These are phyloP conservation scores for Zoysia pacifica DNA, from an alignment of 176 grass and related monocot species.

Conservation along the genomic window DNA sequence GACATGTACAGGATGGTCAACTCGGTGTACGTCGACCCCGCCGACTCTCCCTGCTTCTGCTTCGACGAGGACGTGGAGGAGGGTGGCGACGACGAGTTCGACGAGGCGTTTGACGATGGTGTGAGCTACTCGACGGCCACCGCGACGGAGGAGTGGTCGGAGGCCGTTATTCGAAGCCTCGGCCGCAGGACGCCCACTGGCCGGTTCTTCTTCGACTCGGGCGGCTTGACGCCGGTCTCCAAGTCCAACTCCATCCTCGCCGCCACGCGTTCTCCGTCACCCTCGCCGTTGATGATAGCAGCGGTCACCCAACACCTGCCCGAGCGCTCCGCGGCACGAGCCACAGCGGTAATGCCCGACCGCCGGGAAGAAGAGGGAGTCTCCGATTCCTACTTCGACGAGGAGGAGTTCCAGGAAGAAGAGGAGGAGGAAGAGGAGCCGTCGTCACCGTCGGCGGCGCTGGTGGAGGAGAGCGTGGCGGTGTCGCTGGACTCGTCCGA, in stretches of 20 bases:
- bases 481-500: slow-evolving; percentile 86
- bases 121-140: slow-evolving; percentile 26
- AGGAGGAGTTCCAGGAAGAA: neutral
- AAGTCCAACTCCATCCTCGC: slow-evolving; percentile 80
- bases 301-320: neutral
- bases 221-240: slow-evolving; percentile 42
- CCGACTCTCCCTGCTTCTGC: slow-evolving; percentile 8
- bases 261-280: slow-evolving; percentile 22
- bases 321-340: neutral
- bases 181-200: slow-evolving; percentile 30
- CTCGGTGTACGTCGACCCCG: slow-evolving; percentile 54
- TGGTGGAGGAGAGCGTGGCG: slow-evolving; percentile 84
- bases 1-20: slow-evolving; percentile 57
- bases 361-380: neutral
- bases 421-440: neutral
- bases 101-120: neutral
- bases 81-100: neutral
- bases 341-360: neutral
- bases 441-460: neutral
- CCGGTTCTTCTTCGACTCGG: slow-evolving; percentile 70
- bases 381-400: neutral
- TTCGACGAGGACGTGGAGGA: neutral
- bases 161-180: slow-evolving; percentile 54
- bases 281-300: neutral
- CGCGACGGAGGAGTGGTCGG: slow-evolving; percentile 43